Evolutionary conservation across 2,329 filamentous ascomycete genomes (phyloP), one percentile per base, ranked within the genome.

Genomic region (Cryphonectria carpinicola): DNA sequence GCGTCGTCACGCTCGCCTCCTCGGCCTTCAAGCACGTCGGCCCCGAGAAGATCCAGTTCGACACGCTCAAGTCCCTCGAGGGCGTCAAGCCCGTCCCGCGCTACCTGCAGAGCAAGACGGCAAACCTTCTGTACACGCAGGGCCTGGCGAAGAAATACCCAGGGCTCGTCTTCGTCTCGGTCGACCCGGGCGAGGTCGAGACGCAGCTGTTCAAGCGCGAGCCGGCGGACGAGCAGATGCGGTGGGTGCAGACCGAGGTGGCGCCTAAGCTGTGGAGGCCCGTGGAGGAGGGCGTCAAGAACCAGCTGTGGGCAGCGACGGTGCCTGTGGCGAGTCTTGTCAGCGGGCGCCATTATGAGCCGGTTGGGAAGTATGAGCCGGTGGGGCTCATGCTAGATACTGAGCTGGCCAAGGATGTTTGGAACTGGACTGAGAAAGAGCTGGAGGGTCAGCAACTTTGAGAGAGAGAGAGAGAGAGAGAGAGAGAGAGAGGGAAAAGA

Each of bases 381-480:
- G 25, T 28, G 2, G 54, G 54, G 54, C 54, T 58, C 1, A 19
- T 58, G 54, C 28, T 58, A 19, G 72, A 79, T 43, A 75, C 78
- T 41, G 76, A 74, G 19, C 61, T 80, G 39, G 75, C 76, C 2
- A 76, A 76, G 70, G 75, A 74, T 67, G 54, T 81, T 63, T 81
- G 80, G 80, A 77, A 79, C 19, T 81, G 80, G 80, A 81, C 79
- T 1, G 79, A 78, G 69, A 75, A 76, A 46, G 79, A 81, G 72
- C 66, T 80, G 14, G 41, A 62, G 60, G 70, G 63, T 6, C 67
- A 71, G n/a, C 43, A 56, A 25, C 22, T 70, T 32, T 71, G 67
- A 67, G 43, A 8, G 3, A 4, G 32, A 4, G 32, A 4, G 32
- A 4, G 32, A 4, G 32, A 4, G 32, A 4, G 32, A 4, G 32